Percentiles rank a stretch among this genome's conserved stretches.
Conservation (phyloP, 129 eudicot species). For the Arctium lappa region DNA sequence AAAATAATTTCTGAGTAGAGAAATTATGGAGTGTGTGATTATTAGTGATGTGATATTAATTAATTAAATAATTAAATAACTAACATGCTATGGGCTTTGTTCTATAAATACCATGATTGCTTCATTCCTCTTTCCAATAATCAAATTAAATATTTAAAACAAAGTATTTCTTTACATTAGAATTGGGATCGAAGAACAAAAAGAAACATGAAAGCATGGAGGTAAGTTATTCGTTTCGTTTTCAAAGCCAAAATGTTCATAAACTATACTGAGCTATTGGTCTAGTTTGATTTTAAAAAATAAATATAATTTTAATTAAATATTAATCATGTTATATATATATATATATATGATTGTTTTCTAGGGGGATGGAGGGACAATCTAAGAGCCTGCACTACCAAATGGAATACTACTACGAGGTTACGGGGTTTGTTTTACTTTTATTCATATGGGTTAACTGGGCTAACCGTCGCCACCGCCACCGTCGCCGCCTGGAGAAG, state of each 20-base stretch:
- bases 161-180: background rate
- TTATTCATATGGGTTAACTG: slow-evolving; percentile 27
- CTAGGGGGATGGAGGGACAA: background rate
- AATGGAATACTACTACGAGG: slow-evolving; percentile 13
- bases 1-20: background rate
- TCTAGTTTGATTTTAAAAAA: background rate
- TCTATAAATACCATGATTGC: slow-evolving; percentile 6
- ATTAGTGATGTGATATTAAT: background rate
- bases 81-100: background rate
- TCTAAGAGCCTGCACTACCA: background rate
- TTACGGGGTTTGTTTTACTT: slow-evolving; percentile 20
- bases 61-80: background rate
- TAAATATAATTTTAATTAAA: background rate
- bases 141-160: background rate
- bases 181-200: background rate
- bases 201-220: background rate
- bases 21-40: background rate
- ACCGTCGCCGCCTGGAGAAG: slow-evolving; percentile 4
- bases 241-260: background rate
- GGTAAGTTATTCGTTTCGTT: background rate
- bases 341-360: background rate
- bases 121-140: background rate
- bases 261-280: background rate
- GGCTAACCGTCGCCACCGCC: slow-evolving; percentile 13
- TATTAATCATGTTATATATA: too few species aligned